phyloP scores from a whole-genome alignment of 1,284 basidiomycete genomes.

The Erythrobasidium hasegawianum region DNA sequence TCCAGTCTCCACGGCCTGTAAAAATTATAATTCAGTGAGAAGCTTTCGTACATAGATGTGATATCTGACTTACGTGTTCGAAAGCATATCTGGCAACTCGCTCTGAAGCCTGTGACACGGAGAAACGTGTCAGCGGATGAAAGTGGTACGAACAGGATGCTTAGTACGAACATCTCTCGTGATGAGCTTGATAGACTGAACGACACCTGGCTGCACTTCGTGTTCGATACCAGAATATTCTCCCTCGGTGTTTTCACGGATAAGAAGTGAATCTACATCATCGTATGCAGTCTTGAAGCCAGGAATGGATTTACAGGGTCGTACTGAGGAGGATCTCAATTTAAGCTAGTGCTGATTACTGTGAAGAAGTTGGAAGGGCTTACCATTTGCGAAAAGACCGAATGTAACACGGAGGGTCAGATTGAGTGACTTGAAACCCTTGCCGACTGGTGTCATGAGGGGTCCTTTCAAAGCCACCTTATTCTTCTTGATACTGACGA shows the following conservation, averaged over 20 bases:
- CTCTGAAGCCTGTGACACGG: slow-evolving; percentile 66
- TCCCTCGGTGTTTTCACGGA: slow-evolving; percentile 99
- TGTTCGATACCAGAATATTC: slow-evolving; percentile 99
- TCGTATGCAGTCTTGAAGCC: slow-evolving; percentile 99
- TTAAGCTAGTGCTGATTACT: no score
- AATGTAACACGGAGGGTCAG: slow-evolving; percentile 94
- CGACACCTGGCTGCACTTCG: slow-evolving; percentile 95
- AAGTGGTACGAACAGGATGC: background rate
- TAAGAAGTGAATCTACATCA: slow-evolving; percentile 95
- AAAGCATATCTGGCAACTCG: slow-evolving; percentile 98
- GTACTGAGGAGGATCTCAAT: no score
- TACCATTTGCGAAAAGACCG: slow-evolving; percentile 96
- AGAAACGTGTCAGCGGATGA: background rate
- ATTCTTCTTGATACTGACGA: slow-evolving; percentile 90
- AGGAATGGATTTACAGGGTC: slow-evolving; percentile 86
- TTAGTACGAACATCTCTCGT: slow-evolving; percentile 68
- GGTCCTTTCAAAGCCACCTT: slow-evolving; percentile 97
- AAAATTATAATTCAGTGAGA: no score
- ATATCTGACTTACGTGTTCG: slow-evolving; percentile 69
- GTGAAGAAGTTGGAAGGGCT: no score
- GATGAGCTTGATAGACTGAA: slow-evolving; percentile 99
- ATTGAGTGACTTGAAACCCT: slow-evolving; percentile 86
- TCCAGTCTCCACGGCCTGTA: slow-evolving; percentile 68
- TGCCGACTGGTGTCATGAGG: slow-evolving; percentile 73
- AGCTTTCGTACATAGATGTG: no score